These are phyloP conservation scores for Schizophyllum amplum DNA, from an alignment of 1,284 basidiomycete genomes.

Conservation along the genomic window DNA sequence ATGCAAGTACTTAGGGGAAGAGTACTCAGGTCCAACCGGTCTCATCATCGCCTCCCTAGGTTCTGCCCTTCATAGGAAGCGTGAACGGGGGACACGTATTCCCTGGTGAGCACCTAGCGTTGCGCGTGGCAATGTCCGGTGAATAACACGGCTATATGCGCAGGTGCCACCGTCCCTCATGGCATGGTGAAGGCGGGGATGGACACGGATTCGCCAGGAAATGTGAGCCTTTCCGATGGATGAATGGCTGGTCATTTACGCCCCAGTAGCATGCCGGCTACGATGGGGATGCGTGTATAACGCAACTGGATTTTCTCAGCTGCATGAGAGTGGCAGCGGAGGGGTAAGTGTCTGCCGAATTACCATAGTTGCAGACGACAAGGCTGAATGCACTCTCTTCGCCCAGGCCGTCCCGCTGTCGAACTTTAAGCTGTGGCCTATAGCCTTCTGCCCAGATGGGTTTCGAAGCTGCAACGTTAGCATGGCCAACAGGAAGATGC, in stretches of 20 bases:
- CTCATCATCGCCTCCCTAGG: background rate
- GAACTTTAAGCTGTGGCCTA: conserved; percentile 54
- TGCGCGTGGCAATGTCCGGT: background rate
- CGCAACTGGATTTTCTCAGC: conserved; percentile 52
- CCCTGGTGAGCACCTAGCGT: conserved; percentile 32
- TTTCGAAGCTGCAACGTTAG: conserved; percentile 45
- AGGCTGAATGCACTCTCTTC: background rate
- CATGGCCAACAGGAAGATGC: conserved; percentile 33
- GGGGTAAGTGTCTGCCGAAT: conserved; percentile 29
- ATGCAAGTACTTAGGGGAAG: too few relatives aligned
- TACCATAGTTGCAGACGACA: background rate
- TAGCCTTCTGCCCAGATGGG: conserved; percentile 34
- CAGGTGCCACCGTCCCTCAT: conserved; percentile 57
- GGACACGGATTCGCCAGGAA: conserved; percentile 56
- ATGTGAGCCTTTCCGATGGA: conserved; percentile 25
- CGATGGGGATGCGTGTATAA: conserved; percentile 41
- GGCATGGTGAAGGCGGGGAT: conserved; percentile 60
- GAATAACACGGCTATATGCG: too few relatives aligned
- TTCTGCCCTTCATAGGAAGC: conserved; percentile 42
- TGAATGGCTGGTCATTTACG: background rate
- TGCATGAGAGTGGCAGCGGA: conserved; percentile 56
- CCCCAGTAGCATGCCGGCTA: conserved; percentile 63
- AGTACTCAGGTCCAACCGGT: too few relatives aligned
- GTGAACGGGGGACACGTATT: conserved; percentile 54
- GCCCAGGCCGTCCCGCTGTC: conserved; percentile 44